Base-by-base conservation (phyloP, 2,329 filamentous ascomycete species). In the Chaetomium sp. region DNA sequence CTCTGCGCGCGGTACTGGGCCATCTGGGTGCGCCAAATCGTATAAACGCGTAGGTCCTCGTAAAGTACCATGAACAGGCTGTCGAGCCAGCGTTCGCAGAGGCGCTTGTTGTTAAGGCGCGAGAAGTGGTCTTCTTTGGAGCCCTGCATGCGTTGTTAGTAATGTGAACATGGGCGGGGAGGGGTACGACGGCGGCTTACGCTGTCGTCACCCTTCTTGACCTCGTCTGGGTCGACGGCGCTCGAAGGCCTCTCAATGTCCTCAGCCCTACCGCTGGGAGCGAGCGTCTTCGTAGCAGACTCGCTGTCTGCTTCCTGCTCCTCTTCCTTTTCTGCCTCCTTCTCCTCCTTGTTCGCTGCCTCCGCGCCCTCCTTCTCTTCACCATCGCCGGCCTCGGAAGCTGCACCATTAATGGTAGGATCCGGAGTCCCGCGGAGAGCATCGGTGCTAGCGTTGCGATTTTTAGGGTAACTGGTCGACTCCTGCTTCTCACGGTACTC, bases 41-140 rank as follows among this genome's bases (percentile, higher is more conserved):
- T 99, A 81, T 99, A 99, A 54, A 99, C 94, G 57, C 95, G 91
- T 21, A 99, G 85, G 74, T 99, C 95, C 77, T 99, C 95, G 76
- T 99, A 99, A 2, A 99, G 84, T 0, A 98, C 95, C 95, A 99
- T 99, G 81, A 99, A 99, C 25, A 99, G 84, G 73, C 96, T 98
- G 78, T 99, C 95, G 2, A 99, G 85, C 95, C 95, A 99, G 71
- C 95, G 88, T 78, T 99, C 95, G 74, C 95, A 99, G 1, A 99
- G 86, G 0, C 95, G 90, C 80, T 99, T 99, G 78, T 97, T 97
- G 75, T 96, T 95, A 74, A 99, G 92, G 71, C 94, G 91, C 7
- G 93, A 93, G 71, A 96, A 90, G 70, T 91, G 84, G 63, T 89
- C 85, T 69, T 92, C 85, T 31, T 86, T 83, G 65, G 88, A 83